phyloP scores from a whole-genome alignment of 176 grass and related monocot species.

The Sorghum bicolor region DNA sequence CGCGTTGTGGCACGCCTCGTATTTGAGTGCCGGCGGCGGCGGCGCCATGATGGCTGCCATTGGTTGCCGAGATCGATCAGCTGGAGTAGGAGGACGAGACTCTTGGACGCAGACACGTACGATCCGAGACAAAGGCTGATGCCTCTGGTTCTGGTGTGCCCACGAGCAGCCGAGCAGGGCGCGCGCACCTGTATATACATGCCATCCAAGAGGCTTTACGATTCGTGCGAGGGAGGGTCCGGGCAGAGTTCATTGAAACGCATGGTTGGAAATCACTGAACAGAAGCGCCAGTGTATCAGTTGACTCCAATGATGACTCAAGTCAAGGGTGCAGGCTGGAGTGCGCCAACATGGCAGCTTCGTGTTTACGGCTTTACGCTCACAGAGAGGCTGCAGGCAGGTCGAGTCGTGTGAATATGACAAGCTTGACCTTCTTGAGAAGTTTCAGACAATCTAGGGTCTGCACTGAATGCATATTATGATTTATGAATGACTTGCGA shows the following conservation, averaged over 20 bases:
- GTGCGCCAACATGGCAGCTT: neutral
- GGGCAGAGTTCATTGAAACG: neutral
- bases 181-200: neutral
- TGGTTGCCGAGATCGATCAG: neutral
- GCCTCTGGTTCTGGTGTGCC: neutral
- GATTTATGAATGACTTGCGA: neutral
- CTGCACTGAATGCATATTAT: neutral
- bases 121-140: neutral
- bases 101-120: neutral
- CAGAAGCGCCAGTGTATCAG: neutral
- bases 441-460: no score
- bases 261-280: no score
- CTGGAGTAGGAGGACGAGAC: neutral
- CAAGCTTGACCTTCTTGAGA: no score
- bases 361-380: neutral
- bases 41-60: conserved; percentile 12
- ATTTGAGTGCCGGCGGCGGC: conserved; percentile 13
- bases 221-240: neutral
- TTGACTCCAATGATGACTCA: no score
- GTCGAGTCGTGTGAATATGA: neutral
- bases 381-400: neutral
- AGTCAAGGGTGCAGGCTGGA: neutral
- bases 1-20: neutral
- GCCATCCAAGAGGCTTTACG: neutral
- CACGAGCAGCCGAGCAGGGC: neutral